These are phyloP conservation scores for Gynochthodes officinalis DNA, from an alignment of 257 asterid species.

Conservation along the genomic window DNA sequence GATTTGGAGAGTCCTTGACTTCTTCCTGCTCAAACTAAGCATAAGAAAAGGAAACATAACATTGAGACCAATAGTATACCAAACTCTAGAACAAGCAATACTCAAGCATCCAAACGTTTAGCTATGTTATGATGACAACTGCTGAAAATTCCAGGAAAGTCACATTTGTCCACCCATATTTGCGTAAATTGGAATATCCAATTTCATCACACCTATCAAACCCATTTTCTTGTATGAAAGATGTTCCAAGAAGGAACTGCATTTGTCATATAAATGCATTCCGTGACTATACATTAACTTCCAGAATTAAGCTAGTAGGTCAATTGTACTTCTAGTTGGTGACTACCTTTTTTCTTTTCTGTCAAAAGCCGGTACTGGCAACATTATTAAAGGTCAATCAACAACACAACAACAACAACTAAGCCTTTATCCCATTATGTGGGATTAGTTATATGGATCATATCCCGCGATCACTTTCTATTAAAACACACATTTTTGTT, in stretches of 20 bases:
- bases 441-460: no score
- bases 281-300: background rate
- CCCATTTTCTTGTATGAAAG: background rate
- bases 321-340: background rate
- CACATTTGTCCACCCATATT: background rate
- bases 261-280: background rate
- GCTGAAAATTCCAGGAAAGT: background rate
- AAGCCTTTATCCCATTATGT: no score
- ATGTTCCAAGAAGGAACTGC: no score
- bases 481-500: no score
- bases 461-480: no score
- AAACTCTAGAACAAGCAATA: background rate
- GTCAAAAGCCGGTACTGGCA: background rate
- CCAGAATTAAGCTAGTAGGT: background rate
- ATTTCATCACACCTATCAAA: background rate
- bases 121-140: background rate
- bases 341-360: background rate
- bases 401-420: background rate
- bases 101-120: background rate
- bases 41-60: background rate
- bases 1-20: constrained; percentile 42
- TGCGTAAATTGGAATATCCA: background rate
- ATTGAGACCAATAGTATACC: background rate
- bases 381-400: background rate
- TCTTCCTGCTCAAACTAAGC: constrained; percentile 39